Evolutionary conservation across 805 yeast genomes (phyloP), one percentile per base, ranked within the genome.

Genomic region (Yamadazyma endophytica): DNA sequence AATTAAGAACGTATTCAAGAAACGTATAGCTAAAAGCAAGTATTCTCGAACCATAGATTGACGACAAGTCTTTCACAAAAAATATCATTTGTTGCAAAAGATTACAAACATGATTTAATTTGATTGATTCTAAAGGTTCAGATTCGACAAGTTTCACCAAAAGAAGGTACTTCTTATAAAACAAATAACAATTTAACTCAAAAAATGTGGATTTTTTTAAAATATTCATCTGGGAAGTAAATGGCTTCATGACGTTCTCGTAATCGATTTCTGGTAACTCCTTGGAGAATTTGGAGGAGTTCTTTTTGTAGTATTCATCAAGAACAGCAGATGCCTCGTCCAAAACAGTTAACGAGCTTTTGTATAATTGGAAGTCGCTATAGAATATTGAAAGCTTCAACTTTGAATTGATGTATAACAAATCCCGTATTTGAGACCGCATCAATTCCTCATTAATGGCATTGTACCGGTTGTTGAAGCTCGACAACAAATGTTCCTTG

Each of bases 401-500:
- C 9, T 33, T n/a, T 7, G 33, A 13, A 13, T 34, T 36, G 11
- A 39, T 14, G 14, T 30, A 33, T 7, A 28, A 6, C 26, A 39
- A 21, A 14, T 32, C 39, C n/a, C n/a, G n/a, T n/a, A n/a, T 27
- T 21, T 34, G 12, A 13, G 15, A 17, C 12, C n/a, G 17, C 13
- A 31, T 31, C 21, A 12, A 29, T 12, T 6, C 18, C 15, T 19
- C 28, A 25, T 35, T 31, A 17, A 41, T 1, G 81, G 47, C 5
- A 73, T 69, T 4, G 56, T 54, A 46, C 75, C 82, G 16, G 80
- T 42, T 15, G 58, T 57, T 5, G 59, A 46, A 25, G 7, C 41
- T 24, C 16, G 16, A 17, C n/a, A 41, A 14, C 4, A 41, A 29
- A 9, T 36, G 27, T 5, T 32, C 36, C 28, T 41, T 41, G 8